A percentile compares a stretch with the other conserved stretches of the same genome.
phyloP scores from a whole-genome alignment of 208 protist genomes.

The Leishmania major region DNA sequence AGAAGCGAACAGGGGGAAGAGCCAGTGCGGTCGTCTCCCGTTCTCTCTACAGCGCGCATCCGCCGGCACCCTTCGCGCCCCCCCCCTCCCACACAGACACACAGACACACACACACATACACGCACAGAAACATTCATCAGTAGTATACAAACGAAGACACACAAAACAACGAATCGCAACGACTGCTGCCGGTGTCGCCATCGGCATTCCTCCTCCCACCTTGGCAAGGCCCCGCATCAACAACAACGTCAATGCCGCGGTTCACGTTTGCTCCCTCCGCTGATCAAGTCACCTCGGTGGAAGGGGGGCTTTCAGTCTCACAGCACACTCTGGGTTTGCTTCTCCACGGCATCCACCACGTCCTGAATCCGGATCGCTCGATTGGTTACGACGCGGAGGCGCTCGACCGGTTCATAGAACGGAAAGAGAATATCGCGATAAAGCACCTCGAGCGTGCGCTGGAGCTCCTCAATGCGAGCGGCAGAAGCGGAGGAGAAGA shows the following conservation, averaged over 20 bases:
- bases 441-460: constrained; percentile 63
- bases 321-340: constrained; percentile 8
- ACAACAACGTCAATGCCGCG: background rate
- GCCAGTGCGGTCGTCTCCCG: background rate
- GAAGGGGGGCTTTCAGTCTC: background rate
- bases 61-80: background rate
- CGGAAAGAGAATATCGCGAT: constrained; percentile 74
- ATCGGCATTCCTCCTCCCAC: too few species aligned
- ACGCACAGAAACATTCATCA: background rate
- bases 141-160: background rate
- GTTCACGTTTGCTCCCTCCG: background rate
- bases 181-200: too few species aligned
- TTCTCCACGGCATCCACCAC: constrained; percentile 51
- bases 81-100: background rate
- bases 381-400: constrained; percentile 65
- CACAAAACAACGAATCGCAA: background rate
- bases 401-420: constrained; percentile 83
- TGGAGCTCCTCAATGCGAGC: constrained; percentile 57
- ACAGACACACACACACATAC: background rate
- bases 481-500: constrained; percentile 38
- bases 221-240: background rate
- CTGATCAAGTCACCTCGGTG: background rate
- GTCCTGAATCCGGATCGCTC: constrained; percentile 66
- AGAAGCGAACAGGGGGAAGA: background rate
- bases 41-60: background rate